Evolutionary conservation across 306 rosid genomes (phyloP), one percentile per base, ranked within the genome.

Genomic region (Geum urbanum): DNA sequence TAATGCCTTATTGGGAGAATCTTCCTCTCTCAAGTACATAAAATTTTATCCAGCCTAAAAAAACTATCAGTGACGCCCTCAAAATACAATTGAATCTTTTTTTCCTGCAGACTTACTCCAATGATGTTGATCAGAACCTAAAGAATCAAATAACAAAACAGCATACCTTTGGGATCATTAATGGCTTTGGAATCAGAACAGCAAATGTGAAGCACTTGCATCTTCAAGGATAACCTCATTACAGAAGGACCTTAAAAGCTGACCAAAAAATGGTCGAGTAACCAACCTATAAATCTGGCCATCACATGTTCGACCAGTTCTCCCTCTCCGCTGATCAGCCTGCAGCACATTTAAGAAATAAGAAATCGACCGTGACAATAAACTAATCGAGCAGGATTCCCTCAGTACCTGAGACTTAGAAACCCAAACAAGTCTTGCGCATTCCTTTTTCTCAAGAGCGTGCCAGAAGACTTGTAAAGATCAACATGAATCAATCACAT

Each of bases 291-390:
- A 89, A 72, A 89, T 79, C 74, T 87, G 74, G 55, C 97, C 97
- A 83, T 92, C 95, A 86, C 97, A 92, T 61, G 97, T 92, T 87
- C 96, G 86, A 61, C 97, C 97, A 63, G 97, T 92, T 87, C 96
- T 89, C 76, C 96, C 97, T 78, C 51, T 84, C 16, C 97, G 96
- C 74, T 89, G 97, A 14, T 92, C 83, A 48, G 96, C 97, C 96
- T 92, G 70, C 76, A 78, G 75, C 64, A 82, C 50, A 70, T 57
- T 9, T 58, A 51, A 45, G 76, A 70, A 24, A 57, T 70, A 79
- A 69, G 63, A 56, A 75, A 69, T 37, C 74, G 53, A n/a, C 45
- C 45, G 19, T n/a, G 66, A 54, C 64, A 62, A 11, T 6, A 66
- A 43, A 40, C 48, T 9, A 15, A 51, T 45, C 18, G 12, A 74